Evolutionary conservation across 257 asterid genomes (phyloP).

Genomic region (Solanum tarijense): DNA sequence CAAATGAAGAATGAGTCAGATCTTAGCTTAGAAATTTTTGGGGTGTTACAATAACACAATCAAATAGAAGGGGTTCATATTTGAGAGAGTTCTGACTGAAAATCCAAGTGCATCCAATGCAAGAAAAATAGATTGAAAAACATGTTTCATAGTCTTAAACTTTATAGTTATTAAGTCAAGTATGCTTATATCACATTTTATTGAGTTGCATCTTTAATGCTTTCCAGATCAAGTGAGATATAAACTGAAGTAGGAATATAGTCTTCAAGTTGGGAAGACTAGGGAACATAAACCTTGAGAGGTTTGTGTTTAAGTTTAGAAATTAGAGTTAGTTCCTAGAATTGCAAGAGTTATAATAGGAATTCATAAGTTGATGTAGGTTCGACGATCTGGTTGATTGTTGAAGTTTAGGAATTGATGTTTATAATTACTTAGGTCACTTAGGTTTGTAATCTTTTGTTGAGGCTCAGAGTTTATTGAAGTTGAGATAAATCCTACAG

Average conservation of each 20-base stretch:
- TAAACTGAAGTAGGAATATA: not conserved
- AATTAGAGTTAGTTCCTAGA: too few relatives aligned
- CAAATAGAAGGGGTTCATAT: not conserved
- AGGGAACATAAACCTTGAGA: not conserved
- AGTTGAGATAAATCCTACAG: too few relatives aligned
- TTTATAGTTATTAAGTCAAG: not conserved
- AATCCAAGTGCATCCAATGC: not conserved
- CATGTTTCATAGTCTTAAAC: not conserved
- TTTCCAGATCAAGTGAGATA: not conserved
- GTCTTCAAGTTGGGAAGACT: not conserved
- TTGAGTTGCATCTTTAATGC: not conserved
- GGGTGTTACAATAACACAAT: too few relatives aligned
- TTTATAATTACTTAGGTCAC: too few relatives aligned
- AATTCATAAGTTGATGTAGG: too few relatives aligned
- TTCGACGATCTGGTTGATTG: too few relatives aligned
- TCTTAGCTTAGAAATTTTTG: too few relatives aligned
- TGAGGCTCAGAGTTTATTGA: too few relatives aligned
- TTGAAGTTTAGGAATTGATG: not conserved
- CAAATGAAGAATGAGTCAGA: too few relatives aligned
- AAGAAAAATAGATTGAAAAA: not conserved
- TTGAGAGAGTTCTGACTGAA: not conserved
- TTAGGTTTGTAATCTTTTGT: too few relatives aligned
- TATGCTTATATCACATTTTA: too few relatives aligned
- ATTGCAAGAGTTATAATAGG: too few relatives aligned
- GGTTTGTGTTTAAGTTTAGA: not conserved